Evolutionary conservation across 2,329 filamentous ascomycete species (phyloP), one percentile per base, ranked within the genome.

Genomic region (Lachnellula cervina): DNA sequence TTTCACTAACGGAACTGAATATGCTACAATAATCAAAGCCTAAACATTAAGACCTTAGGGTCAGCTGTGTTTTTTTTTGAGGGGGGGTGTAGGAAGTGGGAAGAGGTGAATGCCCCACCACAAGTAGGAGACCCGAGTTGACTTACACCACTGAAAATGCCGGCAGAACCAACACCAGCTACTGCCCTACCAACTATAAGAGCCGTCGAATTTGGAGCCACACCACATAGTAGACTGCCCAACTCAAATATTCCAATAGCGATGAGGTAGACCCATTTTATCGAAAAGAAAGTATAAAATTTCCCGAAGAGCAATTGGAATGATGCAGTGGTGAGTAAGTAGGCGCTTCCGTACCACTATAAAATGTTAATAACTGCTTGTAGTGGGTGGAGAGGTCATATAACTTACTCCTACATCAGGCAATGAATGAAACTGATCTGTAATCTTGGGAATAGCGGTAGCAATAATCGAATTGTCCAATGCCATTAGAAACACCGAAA

Each of bases 391-490:
- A 21, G 25, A 14, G 17, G 2, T 46, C 14, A 28, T 5, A 16
- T 46, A 8, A 52, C 54, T 68, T 70, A 34, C 54, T 28, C 69
- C 68, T 5, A 71, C 63, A 59, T 72, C 70, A 38, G 66, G 57
- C 13, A 71, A 63, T 28, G 65, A 66, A 17, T 71, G 63, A 51
- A 73, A 72, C 19, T 68, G 66, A 46, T 61, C 45, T 2, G 71
- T 73, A 42, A 74, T 73, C 32, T 70, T 66, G n/a, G 72, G 72
- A 44, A 73, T 72, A 6, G 72, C 72, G 8, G 69, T 71, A 4
- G 68, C 67, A 51, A 65, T 61, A 47, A 68, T 67, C 9, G 62
- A 68, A 56, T 67, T 66, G 58, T 70, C 68, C 55, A 63, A 43
- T n/a, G 61, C 61, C 35, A 59, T 64, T 17, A 69, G 49, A 21